phyloP scores from a whole-genome alignment of 2,329 filamentous ascomycete species.

The Penicillium sp. region DNA sequence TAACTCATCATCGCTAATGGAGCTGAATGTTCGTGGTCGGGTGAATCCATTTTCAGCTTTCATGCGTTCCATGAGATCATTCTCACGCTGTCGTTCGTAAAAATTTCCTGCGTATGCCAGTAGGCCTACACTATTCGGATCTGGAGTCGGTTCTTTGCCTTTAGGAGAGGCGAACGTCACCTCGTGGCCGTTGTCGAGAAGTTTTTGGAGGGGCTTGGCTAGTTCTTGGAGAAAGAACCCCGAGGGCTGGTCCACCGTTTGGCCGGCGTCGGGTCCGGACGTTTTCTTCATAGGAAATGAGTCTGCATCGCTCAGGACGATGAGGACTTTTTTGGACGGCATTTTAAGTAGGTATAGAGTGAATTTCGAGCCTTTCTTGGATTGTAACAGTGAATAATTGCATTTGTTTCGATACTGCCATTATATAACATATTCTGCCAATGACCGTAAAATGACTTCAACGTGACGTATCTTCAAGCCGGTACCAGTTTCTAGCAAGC shows the following conservation, averaged over 20 bases:
- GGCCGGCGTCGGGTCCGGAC: constrained; percentile 19
- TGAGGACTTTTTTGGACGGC: constrained; percentile 39
- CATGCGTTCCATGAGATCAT: constrained; percentile 46
- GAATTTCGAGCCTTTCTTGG: too few relatives aligned
- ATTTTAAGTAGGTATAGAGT: background rate
- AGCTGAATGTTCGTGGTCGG: constrained; percentile 37
- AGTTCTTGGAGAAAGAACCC: constrained; percentile 44
- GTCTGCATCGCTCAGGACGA: constrained; percentile 46
- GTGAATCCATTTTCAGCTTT: constrained; percentile 47
- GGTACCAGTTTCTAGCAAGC: background rate
- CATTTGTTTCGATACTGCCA: too few relatives aligned
- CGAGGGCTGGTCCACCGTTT: constrained; percentile 29
- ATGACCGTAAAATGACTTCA: background rate
- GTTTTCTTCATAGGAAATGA: constrained; percentile 39
- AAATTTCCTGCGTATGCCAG: constrained; percentile 43
- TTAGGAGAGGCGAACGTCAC: constrained; percentile 49
- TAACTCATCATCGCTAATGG: constrained; percentile 44
- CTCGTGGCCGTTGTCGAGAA: constrained; percentile 42
- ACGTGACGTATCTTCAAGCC: background rate
- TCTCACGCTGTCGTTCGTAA: constrained; percentile 44
- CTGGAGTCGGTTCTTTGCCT: constrained; percentile 39
- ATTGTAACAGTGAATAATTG: too few relatives aligned
- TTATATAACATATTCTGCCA: background rate
- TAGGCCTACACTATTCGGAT: background rate
- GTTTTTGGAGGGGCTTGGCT: constrained; percentile 37